These are phyloP conservation scores for Linaria vulgaris DNA, from an alignment of 257 asterid species.

Conservation along the genomic window DNA sequence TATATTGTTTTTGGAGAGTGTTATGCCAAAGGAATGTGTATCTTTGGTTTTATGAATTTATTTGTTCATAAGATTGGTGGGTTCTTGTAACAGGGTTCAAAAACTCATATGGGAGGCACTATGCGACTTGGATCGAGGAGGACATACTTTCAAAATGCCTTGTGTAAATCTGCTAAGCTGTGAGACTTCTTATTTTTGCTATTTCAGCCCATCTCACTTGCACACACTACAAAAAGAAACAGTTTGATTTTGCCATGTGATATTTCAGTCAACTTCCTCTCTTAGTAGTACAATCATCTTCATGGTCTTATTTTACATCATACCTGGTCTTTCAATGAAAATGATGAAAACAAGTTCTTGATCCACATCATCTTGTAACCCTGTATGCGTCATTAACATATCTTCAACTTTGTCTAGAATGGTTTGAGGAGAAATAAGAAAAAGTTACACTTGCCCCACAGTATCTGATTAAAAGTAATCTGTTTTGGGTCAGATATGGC, in stretches of 20 bases:
- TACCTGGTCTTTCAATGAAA: background rate
- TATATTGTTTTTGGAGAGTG: conserved; percentile 17
- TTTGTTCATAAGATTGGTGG: conserved; percentile 18
- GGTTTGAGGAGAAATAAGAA: background rate
- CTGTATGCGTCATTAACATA: background rate
- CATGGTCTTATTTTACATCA: background rate
- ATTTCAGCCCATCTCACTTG: conserved; percentile 4
- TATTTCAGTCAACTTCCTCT: background rate
- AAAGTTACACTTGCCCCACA: background rate
- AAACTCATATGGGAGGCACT: conserved; percentile 84
- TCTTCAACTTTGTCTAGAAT: background rate
- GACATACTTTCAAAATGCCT: conserved; percentile 52
- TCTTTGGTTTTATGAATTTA: background rate
- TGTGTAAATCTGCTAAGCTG: conserved; percentile 55
- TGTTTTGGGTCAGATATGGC: conserved; percentile 51
- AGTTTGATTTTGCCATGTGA: background rate
- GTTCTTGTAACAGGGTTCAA: conserved; percentile 55
- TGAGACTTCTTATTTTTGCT: conserved; percentile 38
- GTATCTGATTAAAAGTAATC: conserved; percentile 17
- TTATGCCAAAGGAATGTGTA: conserved; percentile 1
- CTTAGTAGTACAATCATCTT: background rate
- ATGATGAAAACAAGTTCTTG: background rate
- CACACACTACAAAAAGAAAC: background rate
- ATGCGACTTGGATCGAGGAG: conserved; percentile 89
- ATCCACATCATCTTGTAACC: background rate